Conservation (phyloP, 768 basidiomycete genomes). For the Neoboletus magnificus region DNA sequence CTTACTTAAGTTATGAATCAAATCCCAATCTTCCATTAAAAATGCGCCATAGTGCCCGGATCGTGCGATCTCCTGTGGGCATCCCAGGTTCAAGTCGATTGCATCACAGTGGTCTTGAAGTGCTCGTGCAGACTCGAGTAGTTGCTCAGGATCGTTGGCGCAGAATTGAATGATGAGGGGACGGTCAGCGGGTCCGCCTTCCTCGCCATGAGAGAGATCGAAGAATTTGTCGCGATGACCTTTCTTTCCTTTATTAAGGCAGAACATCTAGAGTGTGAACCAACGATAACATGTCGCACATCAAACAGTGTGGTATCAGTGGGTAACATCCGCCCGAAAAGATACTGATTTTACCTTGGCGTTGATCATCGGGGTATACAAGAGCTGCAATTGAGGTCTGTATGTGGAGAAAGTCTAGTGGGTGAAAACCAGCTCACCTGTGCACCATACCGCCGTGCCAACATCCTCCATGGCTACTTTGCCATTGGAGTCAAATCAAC, state of each 20-base stretch:
- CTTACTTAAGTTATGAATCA: conserved; percentile 77
- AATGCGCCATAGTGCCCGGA: conserved; percentile 86
- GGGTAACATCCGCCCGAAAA: not conserved
- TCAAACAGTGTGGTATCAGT: not conserved
- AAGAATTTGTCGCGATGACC: conserved; percentile 63
- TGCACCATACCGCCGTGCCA: conserved; percentile 80
- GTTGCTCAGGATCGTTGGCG: conserved; percentile 78
- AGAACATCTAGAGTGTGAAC: conserved; percentile 52
- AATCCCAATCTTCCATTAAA: conserved; percentile 92
- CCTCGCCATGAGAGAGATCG: conserved; percentile 69
- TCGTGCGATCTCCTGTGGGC: conserved; percentile 93
- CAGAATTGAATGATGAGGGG: conserved; percentile 94
- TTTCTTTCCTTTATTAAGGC: conserved; percentile 33
- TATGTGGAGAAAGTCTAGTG: too few relatives aligned
- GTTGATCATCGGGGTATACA: conserved; percentile 99
- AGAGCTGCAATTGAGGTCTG: conserved; percentile 47
- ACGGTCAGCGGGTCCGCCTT: conserved; percentile 72
- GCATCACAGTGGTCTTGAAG: conserved; percentile 86
- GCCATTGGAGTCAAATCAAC: not conserved
- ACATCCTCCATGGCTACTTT: conserved; percentile 82
- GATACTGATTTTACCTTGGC: conserved; percentile 56
- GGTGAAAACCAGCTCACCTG: conserved; percentile 44
- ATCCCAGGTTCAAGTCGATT: conserved; percentile 90
- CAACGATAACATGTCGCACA: not conserved
- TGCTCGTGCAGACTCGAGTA: conserved; percentile 73